A percentile compares a stretch with the other conserved stretches of the same genome.
These are phyloP conservation scores for Metarhizium humberi DNA, from an alignment of 2,329 filamentous ascomycete genomes.

Conservation along the genomic window DNA sequence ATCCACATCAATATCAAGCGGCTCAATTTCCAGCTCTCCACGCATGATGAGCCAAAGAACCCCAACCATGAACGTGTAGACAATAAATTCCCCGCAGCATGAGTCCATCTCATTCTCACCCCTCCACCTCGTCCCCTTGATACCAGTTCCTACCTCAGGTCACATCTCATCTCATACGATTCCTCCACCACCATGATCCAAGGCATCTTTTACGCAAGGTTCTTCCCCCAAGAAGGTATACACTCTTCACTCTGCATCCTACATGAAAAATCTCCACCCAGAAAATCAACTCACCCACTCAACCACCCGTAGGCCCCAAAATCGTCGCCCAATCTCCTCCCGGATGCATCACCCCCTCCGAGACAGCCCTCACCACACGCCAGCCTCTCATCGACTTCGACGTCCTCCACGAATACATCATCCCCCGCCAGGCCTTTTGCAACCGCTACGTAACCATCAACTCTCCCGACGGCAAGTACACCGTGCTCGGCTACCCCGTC, in stretches of 20 bases:
- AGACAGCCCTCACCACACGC: slow-evolving; percentile 20
- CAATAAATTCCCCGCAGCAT: background rate
- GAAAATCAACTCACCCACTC: background rate
- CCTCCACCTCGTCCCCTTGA: background rate
- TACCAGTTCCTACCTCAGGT: background rate
- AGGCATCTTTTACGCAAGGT: slow-evolving; percentile 62
- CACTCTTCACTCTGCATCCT: background rate
- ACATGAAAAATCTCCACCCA: no score
- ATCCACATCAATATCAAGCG: background rate
- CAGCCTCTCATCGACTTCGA: slow-evolving; percentile 73
- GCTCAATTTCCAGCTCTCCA: background rate
- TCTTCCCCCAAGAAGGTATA: slow-evolving; percentile 55
- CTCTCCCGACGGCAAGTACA: slow-evolving; percentile 59
- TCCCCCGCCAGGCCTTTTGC: slow-evolving; percentile 90
- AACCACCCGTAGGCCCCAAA: slow-evolving; percentile 39
- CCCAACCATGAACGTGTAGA: background rate
- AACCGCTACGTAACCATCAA: slow-evolving; percentile 80
- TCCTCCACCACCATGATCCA: slow-evolving; percentile 45
- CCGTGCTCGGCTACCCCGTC: slow-evolving; percentile 80
- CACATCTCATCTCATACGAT: background rate
- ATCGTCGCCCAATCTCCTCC: slow-evolving; percentile 54
- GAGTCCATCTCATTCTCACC: background rate
- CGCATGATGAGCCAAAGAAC: background rate
- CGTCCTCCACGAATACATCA: slow-evolving; percentile 83
- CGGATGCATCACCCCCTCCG: slow-evolving; percentile 46